These are phyloP conservation scores for Schwanniomyces occidentalis DNA, from an alignment of 805 yeast genomes.

Conservation along the genomic window DNA sequence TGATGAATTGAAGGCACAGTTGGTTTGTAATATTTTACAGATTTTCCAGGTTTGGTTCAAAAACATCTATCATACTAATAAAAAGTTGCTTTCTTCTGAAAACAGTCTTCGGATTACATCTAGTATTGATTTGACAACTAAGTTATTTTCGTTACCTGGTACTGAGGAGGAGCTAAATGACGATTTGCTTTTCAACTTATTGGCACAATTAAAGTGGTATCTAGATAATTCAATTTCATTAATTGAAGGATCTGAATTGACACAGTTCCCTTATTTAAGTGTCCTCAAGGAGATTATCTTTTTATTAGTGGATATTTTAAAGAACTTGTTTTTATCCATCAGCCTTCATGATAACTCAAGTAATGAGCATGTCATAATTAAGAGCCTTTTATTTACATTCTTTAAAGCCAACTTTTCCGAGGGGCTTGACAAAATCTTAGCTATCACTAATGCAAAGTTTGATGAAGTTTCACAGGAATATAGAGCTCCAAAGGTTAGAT, in stretches of 20 bases:
- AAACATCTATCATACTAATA: constrained; percentile 10
- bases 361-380: constrained; percentile 18
- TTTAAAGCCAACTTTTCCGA: constrained; percentile 23
- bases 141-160: constrained; percentile 21
- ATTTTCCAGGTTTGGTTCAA: constrained; percentile 25
- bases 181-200: constrained; percentile 8
- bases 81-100: background rate
- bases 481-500: constrained; percentile 18
- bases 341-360: constrained; percentile 12
- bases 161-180: constrained; percentile 2
- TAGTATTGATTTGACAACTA: constrained; percentile 8
- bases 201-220: constrained; percentile 17
- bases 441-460: constrained; percentile 9
- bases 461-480: constrained; percentile 7
- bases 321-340: constrained; percentile 17
- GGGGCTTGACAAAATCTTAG: constrained; percentile 17
- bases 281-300: constrained; percentile 27
- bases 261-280: constrained; percentile 13
- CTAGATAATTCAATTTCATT: constrained; percentile 15
- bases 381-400: constrained; percentile 23
- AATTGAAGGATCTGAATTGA: constrained; percentile 8
- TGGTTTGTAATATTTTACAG: constrained; percentile 21
- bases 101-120: constrained; percentile 5
- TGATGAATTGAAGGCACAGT: constrained; percentile 20
- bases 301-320: constrained; percentile 26